Conservation (phyloP, 768 basidiomycete genomes). For the Tricholoma terreum region DNA sequence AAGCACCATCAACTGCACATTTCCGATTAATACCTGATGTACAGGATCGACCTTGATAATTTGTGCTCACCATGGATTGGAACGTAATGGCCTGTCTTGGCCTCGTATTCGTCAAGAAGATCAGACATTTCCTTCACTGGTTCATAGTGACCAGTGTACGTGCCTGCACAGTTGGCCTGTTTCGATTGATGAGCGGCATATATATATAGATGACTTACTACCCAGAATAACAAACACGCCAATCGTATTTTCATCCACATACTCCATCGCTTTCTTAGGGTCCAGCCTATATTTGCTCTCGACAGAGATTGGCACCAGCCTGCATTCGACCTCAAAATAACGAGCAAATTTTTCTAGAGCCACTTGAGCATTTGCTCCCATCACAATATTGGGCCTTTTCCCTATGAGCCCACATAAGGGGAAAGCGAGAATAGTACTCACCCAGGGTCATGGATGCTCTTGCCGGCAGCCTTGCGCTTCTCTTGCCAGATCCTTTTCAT, state of each 20-base stretch:
- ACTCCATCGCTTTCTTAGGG: slow-evolving; percentile 60
- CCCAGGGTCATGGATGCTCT: slow-evolving; percentile 79
- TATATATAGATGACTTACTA: slow-evolving; percentile 23
- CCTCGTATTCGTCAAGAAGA: slow-evolving; percentile 62
- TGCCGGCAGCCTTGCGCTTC: slow-evolving; percentile 59
- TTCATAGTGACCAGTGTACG: slow-evolving; percentile 73
- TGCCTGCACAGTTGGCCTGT: slow-evolving; percentile 38
- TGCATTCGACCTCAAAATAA: slow-evolving; percentile 67
- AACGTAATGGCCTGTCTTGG: slow-evolving; percentile 54
- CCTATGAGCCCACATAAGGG: neutral
- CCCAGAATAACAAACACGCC: slow-evolving; percentile 57
- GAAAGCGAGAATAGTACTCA: slow-evolving; percentile 18
- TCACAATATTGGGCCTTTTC: slow-evolving; percentile 58
- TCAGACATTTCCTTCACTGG: slow-evolving; percentile 84
- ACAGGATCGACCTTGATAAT: neutral
- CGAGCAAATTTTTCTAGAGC: slow-evolving; percentile 71
- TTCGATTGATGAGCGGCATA: slow-evolving; percentile 42
- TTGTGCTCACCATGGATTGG: slow-evolving; percentile 66
- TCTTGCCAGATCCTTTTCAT: slow-evolving; percentile 74
- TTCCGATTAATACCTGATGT: slow-evolving; percentile 3
- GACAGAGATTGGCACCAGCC: slow-evolving; percentile 48
- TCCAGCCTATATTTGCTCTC: slow-evolving; percentile 55
- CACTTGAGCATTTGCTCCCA: slow-evolving; percentile 73
- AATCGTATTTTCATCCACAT: slow-evolving; percentile 73
- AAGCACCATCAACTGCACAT: slow-evolving; percentile 55